A percentile compares a stretch with the other conserved stretches of the same genome.
Evolutionary conservation across 306 rosid genomes (phyloP).

Genomic region (Cicer pinnatifidum): DNA sequence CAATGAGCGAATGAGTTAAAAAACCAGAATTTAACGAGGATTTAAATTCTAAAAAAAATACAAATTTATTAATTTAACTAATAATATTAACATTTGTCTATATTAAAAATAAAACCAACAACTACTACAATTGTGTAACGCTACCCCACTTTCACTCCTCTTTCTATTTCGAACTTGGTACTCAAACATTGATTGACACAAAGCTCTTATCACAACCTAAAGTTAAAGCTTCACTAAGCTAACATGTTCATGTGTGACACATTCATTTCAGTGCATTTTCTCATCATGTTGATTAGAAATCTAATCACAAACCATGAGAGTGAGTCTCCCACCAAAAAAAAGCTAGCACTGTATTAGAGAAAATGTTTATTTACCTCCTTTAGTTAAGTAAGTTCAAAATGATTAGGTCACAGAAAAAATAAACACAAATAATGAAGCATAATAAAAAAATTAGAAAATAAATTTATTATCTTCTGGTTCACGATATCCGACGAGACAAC

Average conservation of each 20-base stretch:
- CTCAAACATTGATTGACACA: slow-evolving; percentile 46
- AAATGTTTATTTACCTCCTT: not conserved
- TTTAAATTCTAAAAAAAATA: too few relatives aligned
- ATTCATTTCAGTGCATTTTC: slow-evolving; percentile 15
- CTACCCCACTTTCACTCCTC: slow-evolving; percentile 50
- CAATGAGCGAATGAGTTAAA: too few relatives aligned
- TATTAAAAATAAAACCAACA: too few relatives aligned
- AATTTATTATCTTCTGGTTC: too few relatives aligned
- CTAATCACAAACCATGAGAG: slow-evolving; percentile 2
- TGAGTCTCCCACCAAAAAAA: slow-evolving; percentile 4
- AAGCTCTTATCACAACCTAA: not conserved
- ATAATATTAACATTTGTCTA: too few relatives aligned
- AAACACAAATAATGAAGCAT: too few relatives aligned
- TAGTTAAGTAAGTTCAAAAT: too few relatives aligned
- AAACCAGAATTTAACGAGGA: too few relatives aligned
- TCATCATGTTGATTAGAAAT: not conserved
- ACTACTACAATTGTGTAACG: not conserved
- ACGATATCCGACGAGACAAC: too few relatives aligned
- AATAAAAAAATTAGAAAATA: too few relatives aligned
- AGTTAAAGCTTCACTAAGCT: not conserved
- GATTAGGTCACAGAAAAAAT: too few relatives aligned
- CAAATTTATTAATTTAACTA: too few relatives aligned
- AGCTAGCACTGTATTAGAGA: not conserved
- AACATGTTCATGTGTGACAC: not conserved
- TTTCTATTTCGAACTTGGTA: slow-evolving; percentile 32